These are phyloP conservation scores for Polytolypa hystricis DNA, from an alignment of 2,329 filamentous ascomycete species.

Conservation along the genomic window DNA sequence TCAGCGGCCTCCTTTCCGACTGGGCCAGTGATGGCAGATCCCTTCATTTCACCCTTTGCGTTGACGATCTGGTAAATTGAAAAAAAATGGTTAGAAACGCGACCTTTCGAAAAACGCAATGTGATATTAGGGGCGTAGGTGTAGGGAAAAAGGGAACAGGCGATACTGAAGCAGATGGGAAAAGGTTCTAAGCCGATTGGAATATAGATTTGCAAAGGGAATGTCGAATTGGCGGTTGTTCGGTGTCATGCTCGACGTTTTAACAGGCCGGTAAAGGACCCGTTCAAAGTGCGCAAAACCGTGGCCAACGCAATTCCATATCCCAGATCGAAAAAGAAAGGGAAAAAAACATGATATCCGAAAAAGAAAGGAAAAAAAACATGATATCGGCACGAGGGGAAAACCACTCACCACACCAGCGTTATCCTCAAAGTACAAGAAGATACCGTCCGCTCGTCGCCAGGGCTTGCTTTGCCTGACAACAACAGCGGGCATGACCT, in stretches of 20 bases:
- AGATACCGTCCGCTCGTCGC: constrained; percentile 96
- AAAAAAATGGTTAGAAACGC: constrained; percentile 1
- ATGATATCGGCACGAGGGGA: no score
- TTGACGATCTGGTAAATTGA: constrained; percentile 73
- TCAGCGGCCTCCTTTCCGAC: constrained; percentile 99
- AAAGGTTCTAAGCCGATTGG: no score
- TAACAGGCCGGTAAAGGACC: background rate
- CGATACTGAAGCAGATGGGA: no score
- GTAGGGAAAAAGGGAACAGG: no score
- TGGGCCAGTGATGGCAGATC: constrained; percentile 95
- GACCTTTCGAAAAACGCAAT: no score
- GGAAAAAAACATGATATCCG: background rate
- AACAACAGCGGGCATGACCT: constrained; percentile 99
- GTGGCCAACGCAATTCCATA: background rate
- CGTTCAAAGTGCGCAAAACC: background rate
- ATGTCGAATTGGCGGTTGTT: no score
- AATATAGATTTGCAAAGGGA: no score
- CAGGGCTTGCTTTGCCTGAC: constrained; percentile 98
- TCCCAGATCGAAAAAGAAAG: constrained; percentile 4
- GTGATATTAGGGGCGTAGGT: no score
- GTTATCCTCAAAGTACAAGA: constrained; percentile 99
- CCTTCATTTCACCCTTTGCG: constrained; percentile 99
- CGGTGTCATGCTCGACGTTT: no score
- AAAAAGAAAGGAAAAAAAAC: constrained; percentile 5
- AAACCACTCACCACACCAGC: constrained; percentile 95